Percentiles rank a stretch among this genome's conserved stretches.
Evolutionary conservation across 345 rosid genomes (phyloP).

Genomic region (Gossypium thurberi): DNA sequence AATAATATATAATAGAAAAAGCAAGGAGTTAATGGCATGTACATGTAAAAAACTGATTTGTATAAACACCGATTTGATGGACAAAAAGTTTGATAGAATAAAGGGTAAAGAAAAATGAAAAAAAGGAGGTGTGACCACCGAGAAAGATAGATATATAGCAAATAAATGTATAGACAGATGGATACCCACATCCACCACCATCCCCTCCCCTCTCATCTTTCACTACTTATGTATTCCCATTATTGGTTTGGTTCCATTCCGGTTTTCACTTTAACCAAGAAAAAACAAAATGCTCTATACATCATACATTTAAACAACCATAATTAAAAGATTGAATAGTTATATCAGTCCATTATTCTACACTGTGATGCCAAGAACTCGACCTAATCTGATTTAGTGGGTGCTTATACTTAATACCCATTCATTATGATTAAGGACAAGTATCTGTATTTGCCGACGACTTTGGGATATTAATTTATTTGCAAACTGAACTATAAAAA

Average conservation of each 20-base stretch:
- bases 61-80: not conserved
- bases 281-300: not conserved
- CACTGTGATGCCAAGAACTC: not conserved
- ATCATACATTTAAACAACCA: not conserved
- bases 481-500: not conserved
- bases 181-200: slow-evolving; percentile 17
- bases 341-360: not conserved
- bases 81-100: not conserved
- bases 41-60: no score
- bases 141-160: slow-evolving; percentile 6
- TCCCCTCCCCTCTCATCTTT: not conserved
- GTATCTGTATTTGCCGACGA: not conserved
- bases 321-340: no score
- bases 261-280: not conserved
- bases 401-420: not conserved
- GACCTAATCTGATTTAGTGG: not conserved
- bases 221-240: not conserved
- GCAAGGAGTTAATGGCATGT: no score
- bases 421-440: not conserved
- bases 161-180: slow-evolving; percentile 22
- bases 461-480: not conserved
- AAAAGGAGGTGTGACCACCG: not conserved
- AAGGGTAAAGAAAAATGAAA: not conserved
- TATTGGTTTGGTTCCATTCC: slow-evolving; percentile 14
- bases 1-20: no score